Evolutionary conservation across 176 grass and related monocot genomes (phyloP).

Genomic region (Typha latifolia): DNA sequence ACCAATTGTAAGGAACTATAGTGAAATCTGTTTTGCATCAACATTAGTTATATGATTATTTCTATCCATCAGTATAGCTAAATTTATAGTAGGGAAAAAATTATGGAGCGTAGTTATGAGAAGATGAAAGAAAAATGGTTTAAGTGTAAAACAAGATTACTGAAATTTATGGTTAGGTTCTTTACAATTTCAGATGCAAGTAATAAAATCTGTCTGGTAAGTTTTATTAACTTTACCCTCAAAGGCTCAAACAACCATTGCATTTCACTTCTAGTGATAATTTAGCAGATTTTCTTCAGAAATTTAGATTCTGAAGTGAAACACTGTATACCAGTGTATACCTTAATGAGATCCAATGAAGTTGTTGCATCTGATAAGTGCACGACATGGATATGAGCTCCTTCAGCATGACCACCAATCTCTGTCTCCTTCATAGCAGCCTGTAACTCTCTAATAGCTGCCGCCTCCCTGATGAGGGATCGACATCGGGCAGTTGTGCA

Average conservation of each 20-base stretch:
- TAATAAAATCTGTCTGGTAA: too few species aligned
- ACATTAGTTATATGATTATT: too few species aligned
- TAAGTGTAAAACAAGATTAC: too few species aligned
- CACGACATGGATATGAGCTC: slow-evolving; percentile 91
- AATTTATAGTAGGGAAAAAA: too few species aligned
- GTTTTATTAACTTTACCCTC: neutral
- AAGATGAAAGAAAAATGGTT: too few species aligned
- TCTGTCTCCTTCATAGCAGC: slow-evolving; percentile 58
- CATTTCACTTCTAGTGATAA: neutral
- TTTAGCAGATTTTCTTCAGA: neutral
- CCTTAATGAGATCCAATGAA: slow-evolving; percentile 76
- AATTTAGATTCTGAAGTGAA: neutral
- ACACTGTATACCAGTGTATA: slow-evolving; percentile 5
- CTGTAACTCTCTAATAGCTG: slow-evolving; percentile 72
- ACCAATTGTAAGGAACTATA: too few species aligned
- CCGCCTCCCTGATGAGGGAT: slow-evolving; percentile 57
- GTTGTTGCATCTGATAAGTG: slow-evolving; percentile 90
- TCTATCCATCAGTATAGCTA: too few species aligned
- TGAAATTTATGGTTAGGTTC: too few species aligned
- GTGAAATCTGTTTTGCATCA: too few species aligned
- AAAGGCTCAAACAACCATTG: neutral
- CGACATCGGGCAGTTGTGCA: too few species aligned
- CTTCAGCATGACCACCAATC: slow-evolving; percentile 59
- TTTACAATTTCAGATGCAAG: too few species aligned
- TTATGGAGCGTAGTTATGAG: too few species aligned